Evolutionary conservation across 495 filamentous ascomycete species (phyloP).

Genomic region (Podospora sp.): DNA sequence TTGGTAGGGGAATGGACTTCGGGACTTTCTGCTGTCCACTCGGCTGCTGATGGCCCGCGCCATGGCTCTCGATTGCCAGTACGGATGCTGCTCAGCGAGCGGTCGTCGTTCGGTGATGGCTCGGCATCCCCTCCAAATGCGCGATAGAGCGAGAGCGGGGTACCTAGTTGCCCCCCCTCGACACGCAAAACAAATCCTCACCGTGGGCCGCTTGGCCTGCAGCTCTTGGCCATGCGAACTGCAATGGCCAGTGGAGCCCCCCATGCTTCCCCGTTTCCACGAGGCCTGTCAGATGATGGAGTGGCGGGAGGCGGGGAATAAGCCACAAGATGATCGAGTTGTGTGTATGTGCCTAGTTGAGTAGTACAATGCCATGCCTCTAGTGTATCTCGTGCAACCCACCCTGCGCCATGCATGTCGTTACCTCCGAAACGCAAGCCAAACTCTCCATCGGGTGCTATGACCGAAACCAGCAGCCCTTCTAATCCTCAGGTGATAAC

Average conservation of each 20-base stretch:
- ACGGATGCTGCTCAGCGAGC: constrained; percentile 1
- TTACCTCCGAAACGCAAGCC: not conserved
- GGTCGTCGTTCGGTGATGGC: constrained; percentile 32
- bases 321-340: not conserved
- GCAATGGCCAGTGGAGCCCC: not conserved
- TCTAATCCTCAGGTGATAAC: constrained; percentile 7
- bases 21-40: not conserved
- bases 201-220: constrained; percentile 15
- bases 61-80: constrained; percentile 6
- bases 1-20: not conserved
- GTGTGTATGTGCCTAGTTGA: not conserved
- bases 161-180: not conserved
- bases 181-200: not conserved
- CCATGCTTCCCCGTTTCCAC: not conserved
- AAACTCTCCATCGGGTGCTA: not conserved
- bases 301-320: not conserved
- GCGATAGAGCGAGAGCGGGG: constrained; percentile 16
- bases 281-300: not conserved
- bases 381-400: no score
- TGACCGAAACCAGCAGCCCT: not conserved
- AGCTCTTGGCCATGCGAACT: constrained; percentile 10
- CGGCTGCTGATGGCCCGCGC: not conserved
- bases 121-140: constrained; percentile 25
- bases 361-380: not conserved
- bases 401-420: not conserved